Conservation (phyloP, 2,329 filamentous ascomycete genomes). For the Phyllosticta citrichinensis region DNA sequence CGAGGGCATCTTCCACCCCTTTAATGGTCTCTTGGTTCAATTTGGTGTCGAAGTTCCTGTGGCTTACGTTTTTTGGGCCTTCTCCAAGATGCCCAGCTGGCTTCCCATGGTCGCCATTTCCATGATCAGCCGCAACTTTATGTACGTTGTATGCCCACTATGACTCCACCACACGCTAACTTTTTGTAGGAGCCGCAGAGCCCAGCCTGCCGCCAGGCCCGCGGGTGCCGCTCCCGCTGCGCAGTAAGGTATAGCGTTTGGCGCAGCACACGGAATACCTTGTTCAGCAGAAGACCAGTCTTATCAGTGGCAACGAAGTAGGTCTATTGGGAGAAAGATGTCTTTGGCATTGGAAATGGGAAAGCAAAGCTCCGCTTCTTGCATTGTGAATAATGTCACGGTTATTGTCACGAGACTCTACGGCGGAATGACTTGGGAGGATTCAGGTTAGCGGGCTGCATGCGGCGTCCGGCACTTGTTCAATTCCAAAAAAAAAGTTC, state of each 20-base stretch:
- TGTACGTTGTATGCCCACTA: slow-evolving; percentile 46
- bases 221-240: slow-evolving; percentile 1
- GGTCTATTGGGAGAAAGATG: neutral
- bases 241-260: neutral
- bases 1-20: slow-evolving; percentile 66
- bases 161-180: neutral
- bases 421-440: slow-evolving; percentile 7
- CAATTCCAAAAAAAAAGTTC: neutral
- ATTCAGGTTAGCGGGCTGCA: neutral
- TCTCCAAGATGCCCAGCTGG: slow-evolving; percentile 56
- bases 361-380: neutral
- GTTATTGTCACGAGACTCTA: slow-evolving; percentile 8
- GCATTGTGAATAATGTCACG: slow-evolving; percentile 8
- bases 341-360: neutral
- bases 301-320: no score
- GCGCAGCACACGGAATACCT: no score
- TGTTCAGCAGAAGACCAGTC: no score
- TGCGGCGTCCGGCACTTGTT: slow-evolving; percentile 6
- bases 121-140: slow-evolving; percentile 62
- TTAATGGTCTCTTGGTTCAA: slow-evolving; percentile 57
- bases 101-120: slow-evolving; percentile 67
- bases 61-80: slow-evolving; percentile 56
- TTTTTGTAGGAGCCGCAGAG: slow-evolving; percentile 1
- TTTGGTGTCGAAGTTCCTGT: slow-evolving; percentile 52
- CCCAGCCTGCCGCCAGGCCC: neutral